phyloP scores from a whole-genome alignment of 2,329 filamentous ascomycete genomes.

The Nemania sp. region DNA sequence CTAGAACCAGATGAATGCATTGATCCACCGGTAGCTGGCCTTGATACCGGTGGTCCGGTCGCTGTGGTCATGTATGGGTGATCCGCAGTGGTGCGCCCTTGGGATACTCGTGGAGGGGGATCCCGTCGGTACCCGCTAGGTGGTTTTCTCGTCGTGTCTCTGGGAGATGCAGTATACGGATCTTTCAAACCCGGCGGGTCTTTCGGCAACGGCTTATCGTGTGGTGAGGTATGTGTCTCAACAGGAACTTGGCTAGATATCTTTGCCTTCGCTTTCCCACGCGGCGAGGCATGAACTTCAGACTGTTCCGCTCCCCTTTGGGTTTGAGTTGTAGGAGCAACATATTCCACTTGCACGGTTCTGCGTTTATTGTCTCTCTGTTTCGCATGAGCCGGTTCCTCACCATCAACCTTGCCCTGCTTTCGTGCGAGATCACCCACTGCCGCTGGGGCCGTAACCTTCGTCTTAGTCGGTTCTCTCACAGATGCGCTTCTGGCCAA shows the following conservation, averaged over 20 bases:
- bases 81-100: constrained; percentile 59
- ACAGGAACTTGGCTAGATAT: constrained; percentile 58
- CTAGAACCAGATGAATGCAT: constrained; percentile 71
- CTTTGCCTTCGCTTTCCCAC: constrained; percentile 52
- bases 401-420: constrained; percentile 72
- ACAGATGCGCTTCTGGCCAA: constrained; percentile 90
- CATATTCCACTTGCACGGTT: constrained; percentile 97
- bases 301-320: constrained; percentile 63
- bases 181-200: constrained; percentile 57
- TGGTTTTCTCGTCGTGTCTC: constrained; percentile 45
- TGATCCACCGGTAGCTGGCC: constrained; percentile 82
- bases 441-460: constrained; percentile 48
- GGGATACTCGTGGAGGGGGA: constrained; percentile 51
- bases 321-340: constrained; percentile 86
- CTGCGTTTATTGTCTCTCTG: constrained; percentile 87
- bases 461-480: constrained; percentile 78
- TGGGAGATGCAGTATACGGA: constrained; percentile 42
- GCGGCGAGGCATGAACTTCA: constrained; percentile 34
- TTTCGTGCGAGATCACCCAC: constrained; percentile 71
- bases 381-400: constrained; percentile 59
- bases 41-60: constrained; percentile 48
- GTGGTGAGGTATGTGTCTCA: constrained; percentile 45
- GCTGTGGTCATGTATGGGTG: constrained; percentile 53
- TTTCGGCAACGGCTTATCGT: constrained; percentile 63
- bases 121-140: constrained; percentile 54